Evolutionary conservation across 345 rosid genomes (phyloP).

Genomic region (Cardiospermum halicacabum): DNA sequence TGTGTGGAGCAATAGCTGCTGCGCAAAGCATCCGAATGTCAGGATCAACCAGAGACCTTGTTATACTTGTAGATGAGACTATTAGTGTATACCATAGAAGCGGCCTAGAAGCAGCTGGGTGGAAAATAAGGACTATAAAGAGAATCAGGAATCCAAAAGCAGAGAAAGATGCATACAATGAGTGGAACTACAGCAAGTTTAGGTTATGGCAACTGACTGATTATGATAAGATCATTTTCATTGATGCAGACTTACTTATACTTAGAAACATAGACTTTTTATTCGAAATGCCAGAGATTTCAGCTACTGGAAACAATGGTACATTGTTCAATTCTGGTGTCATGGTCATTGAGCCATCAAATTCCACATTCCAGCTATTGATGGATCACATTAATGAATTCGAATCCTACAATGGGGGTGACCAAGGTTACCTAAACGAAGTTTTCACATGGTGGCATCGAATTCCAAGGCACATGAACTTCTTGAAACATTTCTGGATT

Average conservation of each 20-base stretch:
- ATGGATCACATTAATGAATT: constrained; percentile 86
- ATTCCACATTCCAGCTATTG: constrained; percentile 72
- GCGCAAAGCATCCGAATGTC: constrained; percentile 91
- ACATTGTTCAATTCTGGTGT: constrained; percentile 86
- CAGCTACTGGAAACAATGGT: constrained; percentile 83
- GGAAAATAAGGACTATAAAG: constrained; percentile 77
- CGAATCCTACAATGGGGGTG: constrained; percentile 88
- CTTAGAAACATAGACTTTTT: constrained; percentile 87
- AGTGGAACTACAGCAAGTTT: constrained; percentile 98
- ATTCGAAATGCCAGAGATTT: constrained; percentile 81
- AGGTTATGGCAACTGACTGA: constrained; percentile 94
- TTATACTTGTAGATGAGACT: constrained; percentile 79
- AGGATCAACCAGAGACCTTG: constrained; percentile 86
- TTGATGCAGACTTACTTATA: constrained; percentile 82
- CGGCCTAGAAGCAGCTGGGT: constrained; percentile 87
- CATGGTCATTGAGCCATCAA: constrained; percentile 84
- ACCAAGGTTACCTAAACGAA: constrained; percentile 85
- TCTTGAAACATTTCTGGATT: constrained; percentile 81
- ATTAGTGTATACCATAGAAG: constrained; percentile 72
- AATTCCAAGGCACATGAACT: constrained; percentile 81
- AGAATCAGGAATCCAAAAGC: constrained; percentile 97
- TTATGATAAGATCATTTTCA: constrained; percentile 87
- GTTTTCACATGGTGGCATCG: constrained; percentile 99
- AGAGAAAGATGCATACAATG: constrained; percentile 89
- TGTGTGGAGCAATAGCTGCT: constrained; percentile 89